Percentiles rank a stretch among this genome's conserved stretches.
Evolutionary conservation across 306 rosid species (phyloP).

Genomic region (Leucaena leucocephala): DNA sequence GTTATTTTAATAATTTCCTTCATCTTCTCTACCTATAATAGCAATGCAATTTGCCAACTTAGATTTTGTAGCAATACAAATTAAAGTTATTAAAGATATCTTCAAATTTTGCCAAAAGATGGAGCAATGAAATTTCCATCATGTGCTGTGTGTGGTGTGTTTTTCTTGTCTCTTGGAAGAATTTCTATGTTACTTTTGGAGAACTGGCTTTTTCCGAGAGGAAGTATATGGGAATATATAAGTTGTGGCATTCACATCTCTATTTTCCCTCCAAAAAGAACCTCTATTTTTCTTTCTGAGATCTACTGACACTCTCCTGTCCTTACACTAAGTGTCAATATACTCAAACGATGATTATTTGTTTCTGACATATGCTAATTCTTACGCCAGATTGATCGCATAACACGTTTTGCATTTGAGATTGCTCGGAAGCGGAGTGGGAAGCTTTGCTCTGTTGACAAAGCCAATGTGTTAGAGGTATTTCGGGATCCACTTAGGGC

Average conservation of each 20-base stretch:
- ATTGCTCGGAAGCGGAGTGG: constrained; percentile 78
- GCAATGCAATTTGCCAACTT: too few species aligned
- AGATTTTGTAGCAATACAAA: too few species aligned
- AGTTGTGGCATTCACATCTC: constrained; percentile 23
- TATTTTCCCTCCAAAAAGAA: background rate
- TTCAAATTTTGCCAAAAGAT: background rate
- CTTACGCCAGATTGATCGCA: constrained; percentile 79
- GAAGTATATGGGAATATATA: constrained; percentile 8
- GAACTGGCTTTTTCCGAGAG: constrained; percentile 8
- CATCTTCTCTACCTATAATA: background rate
- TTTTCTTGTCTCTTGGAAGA: background rate
- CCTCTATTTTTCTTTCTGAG: constrained; percentile 3
- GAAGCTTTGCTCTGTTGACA: constrained; percentile 87
- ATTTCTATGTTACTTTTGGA: background rate
- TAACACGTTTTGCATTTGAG: constrained; percentile 84
- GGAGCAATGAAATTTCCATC: background rate
- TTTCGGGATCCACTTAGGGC: background rate
- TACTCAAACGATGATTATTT: constrained; percentile 25
- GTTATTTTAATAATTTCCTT: background rate
- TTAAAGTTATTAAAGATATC: too few species aligned
- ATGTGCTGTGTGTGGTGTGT: background rate
- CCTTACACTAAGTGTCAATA: constrained; percentile 13
- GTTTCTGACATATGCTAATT: constrained; percentile 2
- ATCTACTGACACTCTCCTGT: constrained; percentile 5
- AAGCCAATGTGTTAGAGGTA: constrained; percentile 97